Evolutionary conservation across 73 alveolate species (phyloP).

Genomic region (Tetrahymena elliotti): DNA sequence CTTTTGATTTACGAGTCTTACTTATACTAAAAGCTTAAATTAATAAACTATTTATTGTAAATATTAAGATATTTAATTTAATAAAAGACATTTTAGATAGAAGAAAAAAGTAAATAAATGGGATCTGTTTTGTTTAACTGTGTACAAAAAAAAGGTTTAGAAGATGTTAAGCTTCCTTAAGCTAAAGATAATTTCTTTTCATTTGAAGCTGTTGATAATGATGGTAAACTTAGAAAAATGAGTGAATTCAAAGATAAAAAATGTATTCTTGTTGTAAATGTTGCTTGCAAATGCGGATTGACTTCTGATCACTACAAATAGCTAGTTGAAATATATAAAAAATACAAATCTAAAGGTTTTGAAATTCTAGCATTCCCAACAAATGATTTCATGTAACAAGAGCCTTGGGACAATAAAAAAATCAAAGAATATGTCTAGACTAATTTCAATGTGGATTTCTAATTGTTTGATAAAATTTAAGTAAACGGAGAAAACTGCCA

Average conservation of each 20-base stretch:
- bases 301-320: background rate
- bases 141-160: background rate
- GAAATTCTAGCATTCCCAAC: conserved; percentile 47
- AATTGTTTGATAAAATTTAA: conserved; percentile 57
- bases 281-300: conserved; percentile 13
- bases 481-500: conserved; percentile 65
- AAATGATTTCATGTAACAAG: conserved; percentile 70
- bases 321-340: conserved; percentile 6
- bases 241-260: background rate
- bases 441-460: conserved; percentile 55
- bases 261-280: conserved; percentile 3
- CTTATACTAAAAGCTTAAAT: background rate
- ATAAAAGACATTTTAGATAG: background rate
- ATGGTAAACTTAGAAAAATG: background rate
- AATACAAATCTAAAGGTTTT: conserved; percentile 5
- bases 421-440: conserved; percentile 46
- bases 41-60: too few relatives aligned
- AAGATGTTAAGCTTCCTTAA: background rate
- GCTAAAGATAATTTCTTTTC: background rate
- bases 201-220: background rate
- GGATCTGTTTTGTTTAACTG: background rate
- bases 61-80: too few relatives aligned
- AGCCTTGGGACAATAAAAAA: conserved; percentile 63
- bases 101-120: background rate
- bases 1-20: background rate